phyloP scores from a whole-genome alignment of 768 basidiomycete genomes.

The Lactarius hatsudake region DNA sequence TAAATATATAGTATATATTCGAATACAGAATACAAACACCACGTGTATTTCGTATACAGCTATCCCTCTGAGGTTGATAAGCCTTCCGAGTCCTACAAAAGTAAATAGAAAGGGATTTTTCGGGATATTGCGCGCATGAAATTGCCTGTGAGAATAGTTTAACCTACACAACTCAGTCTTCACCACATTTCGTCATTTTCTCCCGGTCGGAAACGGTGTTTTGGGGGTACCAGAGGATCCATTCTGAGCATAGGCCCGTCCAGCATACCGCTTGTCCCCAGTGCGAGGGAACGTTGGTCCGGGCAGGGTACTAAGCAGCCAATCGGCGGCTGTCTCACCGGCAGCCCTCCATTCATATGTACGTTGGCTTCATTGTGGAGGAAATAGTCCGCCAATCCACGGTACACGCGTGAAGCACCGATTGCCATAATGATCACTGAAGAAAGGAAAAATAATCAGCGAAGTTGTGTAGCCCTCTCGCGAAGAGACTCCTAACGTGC shows the following conservation, averaged over 20 bases:
- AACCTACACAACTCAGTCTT: no score
- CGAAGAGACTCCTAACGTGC: background rate
- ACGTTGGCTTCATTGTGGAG: background rate
- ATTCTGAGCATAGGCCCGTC: background rate
- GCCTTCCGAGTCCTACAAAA: background rate
- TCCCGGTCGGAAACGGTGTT: background rate
- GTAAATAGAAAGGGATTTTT: background rate
- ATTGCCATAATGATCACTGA: conserved; percentile 11
- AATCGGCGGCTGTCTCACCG: background rate
- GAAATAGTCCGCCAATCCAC: background rate
- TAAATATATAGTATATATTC: no score
- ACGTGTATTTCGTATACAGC: no score
- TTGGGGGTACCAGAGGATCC: background rate
- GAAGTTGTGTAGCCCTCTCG: background rate
- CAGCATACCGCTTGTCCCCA: background rate
- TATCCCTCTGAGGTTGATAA: no score
- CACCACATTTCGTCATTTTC: background rate
- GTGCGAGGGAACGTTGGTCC: background rate
- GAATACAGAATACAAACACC: no score
- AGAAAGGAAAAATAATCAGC: background rate
- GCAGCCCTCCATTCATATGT: background rate
- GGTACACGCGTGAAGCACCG: conserved; percentile 4
- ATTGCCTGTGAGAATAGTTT: no score
- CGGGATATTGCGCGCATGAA: no score
- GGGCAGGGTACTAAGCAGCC: background rate